These are phyloP conservation scores for Flagelloscypha sp. DNA, from an alignment of 768 basidiomycete genomes.

Conservation along the genomic window DNA sequence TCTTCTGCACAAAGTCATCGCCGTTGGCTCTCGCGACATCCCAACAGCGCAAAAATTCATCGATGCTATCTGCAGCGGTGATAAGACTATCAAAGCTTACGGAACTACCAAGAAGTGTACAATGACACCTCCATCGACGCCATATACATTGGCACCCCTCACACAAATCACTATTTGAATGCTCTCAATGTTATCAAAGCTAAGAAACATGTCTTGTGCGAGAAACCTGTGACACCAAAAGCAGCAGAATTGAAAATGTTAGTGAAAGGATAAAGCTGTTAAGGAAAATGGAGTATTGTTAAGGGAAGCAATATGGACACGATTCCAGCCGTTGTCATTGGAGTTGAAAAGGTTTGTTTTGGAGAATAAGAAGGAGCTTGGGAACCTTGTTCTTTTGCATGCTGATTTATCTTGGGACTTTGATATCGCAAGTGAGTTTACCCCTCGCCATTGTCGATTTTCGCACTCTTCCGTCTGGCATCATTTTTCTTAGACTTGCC, in stretches of 20 bases:
- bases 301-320: constrained; percentile 90
- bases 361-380: constrained; percentile 56
- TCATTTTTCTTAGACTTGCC: constrained; percentile 69
- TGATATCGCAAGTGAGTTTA: constrained; percentile 48
- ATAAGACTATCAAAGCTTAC: constrained; percentile 53
- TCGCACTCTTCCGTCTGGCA: too few species aligned
- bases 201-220: constrained; percentile 80
- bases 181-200: constrained; percentile 68
- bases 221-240: constrained; percentile 82
- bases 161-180: constrained; percentile 75
- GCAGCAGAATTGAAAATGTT: constrained; percentile 68
- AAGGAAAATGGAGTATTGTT: constrained; percentile 77
- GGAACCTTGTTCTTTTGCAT: constrained; percentile 57
- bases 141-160: constrained; percentile 83
- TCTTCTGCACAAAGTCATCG: constrained; percentile 57
- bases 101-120: constrained; percentile 72
- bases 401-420: constrained; percentile 76
- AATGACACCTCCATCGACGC: too few species aligned
- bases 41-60: constrained; percentile 69
- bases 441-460: background rate
- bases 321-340: constrained; percentile 62
- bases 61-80: constrained; percentile 37
- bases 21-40: constrained; percentile 69
- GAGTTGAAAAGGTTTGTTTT: constrained; percentile 61
- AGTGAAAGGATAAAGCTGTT: constrained; percentile 58